Base-by-base conservation (phyloP, 2,329 filamentous ascomycete species). In the Incumbomyces delicatus region DNA sequence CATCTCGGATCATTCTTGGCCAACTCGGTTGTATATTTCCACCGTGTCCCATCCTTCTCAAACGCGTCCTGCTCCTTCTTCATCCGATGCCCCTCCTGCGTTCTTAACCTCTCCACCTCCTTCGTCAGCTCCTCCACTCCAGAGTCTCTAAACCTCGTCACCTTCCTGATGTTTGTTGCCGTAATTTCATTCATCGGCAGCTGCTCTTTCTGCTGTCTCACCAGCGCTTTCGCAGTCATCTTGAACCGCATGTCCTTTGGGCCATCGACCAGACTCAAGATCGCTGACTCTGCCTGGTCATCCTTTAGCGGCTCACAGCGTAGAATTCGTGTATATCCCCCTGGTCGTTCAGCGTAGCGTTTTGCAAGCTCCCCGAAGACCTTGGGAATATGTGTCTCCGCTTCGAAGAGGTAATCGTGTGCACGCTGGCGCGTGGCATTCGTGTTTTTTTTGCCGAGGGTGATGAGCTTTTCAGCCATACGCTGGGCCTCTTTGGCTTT, bases 401-500 rank as follows among this genome's bases (percentile, higher is more conserved):
- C 66, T 52, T 65, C 92, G 64, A 81, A 96, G 64, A 98, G 83
- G 58, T 89, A 88, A 33, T 77, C 78, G 59, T 83, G 71, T n/a
- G 88, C 90, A 56, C 77, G 78, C 62, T 80, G 75, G 64, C 78
- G 76, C 50, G 83, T 83, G 16, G 87, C 85, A 60, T 88, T 83
- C 34, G 90, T 94, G 65, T 95, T 87, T 70, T 82, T 85, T 77
- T 96, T 98, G 16, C 86, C 90, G 58, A 95, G 67, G 3, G 89
- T 95, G 60, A 98, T 89, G 56, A 96, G 74, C 73, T 94, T 94
- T 64, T 98, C 92, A 6, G 89, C 92, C 57, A 96, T 66, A 36
- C 86, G 78, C 70, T 98, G 92, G 16, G 92, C 86, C 72, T 98
- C 92, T 70, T 96, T 98, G 40, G 92, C 92, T 71, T 96, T 96